These are phyloP conservation scores for Wickerhamomyces bovis DNA, from an alignment of 805 yeast species.

Conservation along the genomic window DNA sequence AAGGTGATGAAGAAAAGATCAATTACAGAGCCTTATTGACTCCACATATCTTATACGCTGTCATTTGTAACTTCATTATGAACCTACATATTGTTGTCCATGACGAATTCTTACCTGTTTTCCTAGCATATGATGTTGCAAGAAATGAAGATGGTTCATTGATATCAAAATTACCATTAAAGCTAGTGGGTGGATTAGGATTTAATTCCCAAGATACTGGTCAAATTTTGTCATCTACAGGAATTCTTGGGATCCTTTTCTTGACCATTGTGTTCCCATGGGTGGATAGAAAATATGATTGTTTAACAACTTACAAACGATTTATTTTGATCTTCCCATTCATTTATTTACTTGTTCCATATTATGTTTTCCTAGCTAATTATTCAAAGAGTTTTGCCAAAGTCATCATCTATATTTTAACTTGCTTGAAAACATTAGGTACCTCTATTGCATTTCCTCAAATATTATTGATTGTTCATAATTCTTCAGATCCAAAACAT, in stretches of 20 bases:
- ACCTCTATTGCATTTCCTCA: conserved; percentile 48
- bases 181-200: conserved; percentile 18
- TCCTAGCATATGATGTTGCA: conserved; percentile 33
- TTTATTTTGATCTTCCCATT: conserved; percentile 13
- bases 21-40: conserved; percentile 23
- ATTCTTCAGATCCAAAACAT: conserved; percentile 46
- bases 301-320: conserved; percentile 14
- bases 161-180: conserved; percentile 14
- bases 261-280: conserved; percentile 16
- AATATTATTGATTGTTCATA: conserved; percentile 45
- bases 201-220: conserved; percentile 17
- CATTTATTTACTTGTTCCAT: conserved; percentile 14
- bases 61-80: conserved; percentile 34
- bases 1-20: conserved; percentile 21
- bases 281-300: conserved; percentile 17
- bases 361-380: conserved; percentile 15
- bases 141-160: conserved; percentile 10
- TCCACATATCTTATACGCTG: conserved; percentile 29
- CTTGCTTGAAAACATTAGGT: conserved; percentile 33
- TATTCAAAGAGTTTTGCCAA: conserved; percentile 14
- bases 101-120: conserved; percentile 51
- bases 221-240: conserved; percentile 16
- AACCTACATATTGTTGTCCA: conserved; percentile 44
- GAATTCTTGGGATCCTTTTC: conserved; percentile 14
- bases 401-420: conserved; percentile 20